These are phyloP conservation scores for Talaromyces sp. DNA, from an alignment of 2,329 filamentous ascomycete species.

Conservation along the genomic window DNA sequence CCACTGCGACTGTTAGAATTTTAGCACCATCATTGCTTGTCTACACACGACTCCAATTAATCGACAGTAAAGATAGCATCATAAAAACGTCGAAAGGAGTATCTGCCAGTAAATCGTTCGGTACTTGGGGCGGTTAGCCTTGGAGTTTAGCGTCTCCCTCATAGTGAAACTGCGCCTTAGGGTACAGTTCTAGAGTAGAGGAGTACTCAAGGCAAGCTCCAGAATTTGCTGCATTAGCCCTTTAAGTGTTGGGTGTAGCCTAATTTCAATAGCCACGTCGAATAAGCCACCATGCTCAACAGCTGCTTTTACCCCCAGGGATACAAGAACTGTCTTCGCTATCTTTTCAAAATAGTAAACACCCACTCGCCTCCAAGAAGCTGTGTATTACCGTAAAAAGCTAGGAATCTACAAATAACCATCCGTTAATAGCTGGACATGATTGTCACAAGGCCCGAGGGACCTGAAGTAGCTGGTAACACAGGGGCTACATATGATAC, in stretches of 20 bases:
- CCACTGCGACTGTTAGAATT: background rate
- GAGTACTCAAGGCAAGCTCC: background rate
- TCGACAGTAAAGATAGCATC: background rate
- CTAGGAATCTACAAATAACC: too few relatives aligned
- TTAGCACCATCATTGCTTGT: background rate
- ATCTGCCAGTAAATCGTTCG: constrained; percentile 15
- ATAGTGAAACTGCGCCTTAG: constrained; percentile 11
- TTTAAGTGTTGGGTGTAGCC: background rate
- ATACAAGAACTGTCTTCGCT: background rate
- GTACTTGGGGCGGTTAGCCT: constrained; percentile 15
- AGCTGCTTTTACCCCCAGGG: background rate
- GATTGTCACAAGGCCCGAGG: background rate
- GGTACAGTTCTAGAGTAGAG: background rate
- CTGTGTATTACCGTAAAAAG: too few relatives aligned
- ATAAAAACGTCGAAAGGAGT: background rate
- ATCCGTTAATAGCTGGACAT: too few relatives aligned
- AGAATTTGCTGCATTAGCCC: background rate
- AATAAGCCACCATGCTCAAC: background rate
- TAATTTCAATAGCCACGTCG: background rate
- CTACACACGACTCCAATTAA: background rate
- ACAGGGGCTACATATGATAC: background rate
- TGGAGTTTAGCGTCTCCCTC: constrained; percentile 8
- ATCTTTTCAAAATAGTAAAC: background rate
- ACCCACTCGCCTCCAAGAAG: background rate
- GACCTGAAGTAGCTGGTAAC: background rate